Evolutionary conservation across 2,329 filamentous ascomycete species (phyloP), one percentile per base, ranked within the genome.

Genomic region (Cladophialophora carrionii): DNA sequence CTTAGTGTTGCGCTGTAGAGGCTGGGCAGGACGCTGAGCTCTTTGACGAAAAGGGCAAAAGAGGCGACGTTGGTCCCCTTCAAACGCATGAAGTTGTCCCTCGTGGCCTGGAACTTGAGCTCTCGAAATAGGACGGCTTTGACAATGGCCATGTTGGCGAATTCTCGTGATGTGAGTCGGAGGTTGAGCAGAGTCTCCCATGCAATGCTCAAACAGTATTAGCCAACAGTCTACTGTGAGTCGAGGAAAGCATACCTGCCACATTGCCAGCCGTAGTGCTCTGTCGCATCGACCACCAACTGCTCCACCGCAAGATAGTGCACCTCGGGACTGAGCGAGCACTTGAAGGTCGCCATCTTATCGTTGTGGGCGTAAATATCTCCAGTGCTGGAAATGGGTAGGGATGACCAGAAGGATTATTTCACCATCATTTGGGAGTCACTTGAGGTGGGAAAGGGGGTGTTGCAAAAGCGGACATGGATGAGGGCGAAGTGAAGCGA

Each of bases 61-160:
- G 20, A 32, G 2, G 46, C 22, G 34, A 58, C 31, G 37, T 31
- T 14, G 17, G 46, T 63, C 32, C 43, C 29, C 24, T 29, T 12
- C 20, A 57, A 32, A 26, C 29, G 61, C 14, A 8, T 20, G 17
- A 62, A 17, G n/a, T 57, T 29, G 8, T 62, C 52, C 17, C 22
- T 9, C 10, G 52, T 62, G 10, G 60, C 60, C 24, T 24, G 53
- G 4, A 62, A 26, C 17, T 20, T 32, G 26, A 62, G 26, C 17
- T 56, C 10, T 24, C n/a, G 12, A 24, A 57, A 62, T 9, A 62
- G 41, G 9, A 41, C 34, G 37, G 51, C n/a, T 48, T 51, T 62
- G 52, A 56, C 49, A n/a, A 49, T 37, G 32, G 20, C 51, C 41
- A 62, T 57, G 9, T 49, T 14, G 26, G 60, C 60, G 41, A 62